Evolutionary conservation across 2,329 filamentous ascomycete genomes (phyloP).

Genomic region (Colletotrichum paranaense): DNA sequence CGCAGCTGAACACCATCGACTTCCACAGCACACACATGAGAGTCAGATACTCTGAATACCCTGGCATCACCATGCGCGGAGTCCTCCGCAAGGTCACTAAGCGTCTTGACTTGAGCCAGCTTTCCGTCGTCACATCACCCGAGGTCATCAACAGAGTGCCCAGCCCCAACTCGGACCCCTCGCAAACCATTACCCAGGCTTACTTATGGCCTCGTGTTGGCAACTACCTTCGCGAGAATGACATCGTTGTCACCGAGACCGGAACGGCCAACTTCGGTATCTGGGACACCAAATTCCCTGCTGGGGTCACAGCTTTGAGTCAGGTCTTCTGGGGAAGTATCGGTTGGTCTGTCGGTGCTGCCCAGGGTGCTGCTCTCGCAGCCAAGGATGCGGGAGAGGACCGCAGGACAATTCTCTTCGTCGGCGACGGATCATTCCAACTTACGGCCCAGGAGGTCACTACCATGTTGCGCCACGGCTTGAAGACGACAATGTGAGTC

Average conservation of each 20-base stretch:
- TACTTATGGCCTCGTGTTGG: slow-evolving; percentile 84
- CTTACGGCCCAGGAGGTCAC: slow-evolving; percentile 86
- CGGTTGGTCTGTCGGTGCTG: slow-evolving; percentile 69
- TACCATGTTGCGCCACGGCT: slow-evolving; percentile 81
- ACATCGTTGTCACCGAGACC: slow-evolving; percentile 88
- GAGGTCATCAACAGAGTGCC: slow-evolving; percentile 63
- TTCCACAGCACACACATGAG: slow-evolving; percentile 80
- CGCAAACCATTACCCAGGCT: slow-evolving; percentile 70
- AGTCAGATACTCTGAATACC: slow-evolving; percentile 83
- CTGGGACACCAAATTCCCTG: slow-evolving; percentile 85
- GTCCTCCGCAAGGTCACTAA: slow-evolving; percentile 79
- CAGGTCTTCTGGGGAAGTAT: slow-evolving; percentile 81
- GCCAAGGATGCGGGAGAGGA: slow-evolving; percentile 71
- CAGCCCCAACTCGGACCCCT: slow-evolving; percentile 51
- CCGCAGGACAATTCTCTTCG: slow-evolving; percentile 82
- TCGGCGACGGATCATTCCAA: slow-evolving; percentile 90
- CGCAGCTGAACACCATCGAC: slow-evolving; percentile 81
- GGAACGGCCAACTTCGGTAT: slow-evolving; percentile 91
- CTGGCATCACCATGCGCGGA: slow-evolving; percentile 80
- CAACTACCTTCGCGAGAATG: slow-evolving; percentile 76
- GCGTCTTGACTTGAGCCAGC: slow-evolving; percentile 65
- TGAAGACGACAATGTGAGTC: slow-evolving; percentile 81
- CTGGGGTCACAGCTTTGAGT: slow-evolving; percentile 80
- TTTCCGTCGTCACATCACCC: slow-evolving; percentile 66
- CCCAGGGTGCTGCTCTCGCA: slow-evolving; percentile 77